phyloP scores from a whole-genome alignment of 441 rosid genomes.

The Oxalis stricta region DNA sequence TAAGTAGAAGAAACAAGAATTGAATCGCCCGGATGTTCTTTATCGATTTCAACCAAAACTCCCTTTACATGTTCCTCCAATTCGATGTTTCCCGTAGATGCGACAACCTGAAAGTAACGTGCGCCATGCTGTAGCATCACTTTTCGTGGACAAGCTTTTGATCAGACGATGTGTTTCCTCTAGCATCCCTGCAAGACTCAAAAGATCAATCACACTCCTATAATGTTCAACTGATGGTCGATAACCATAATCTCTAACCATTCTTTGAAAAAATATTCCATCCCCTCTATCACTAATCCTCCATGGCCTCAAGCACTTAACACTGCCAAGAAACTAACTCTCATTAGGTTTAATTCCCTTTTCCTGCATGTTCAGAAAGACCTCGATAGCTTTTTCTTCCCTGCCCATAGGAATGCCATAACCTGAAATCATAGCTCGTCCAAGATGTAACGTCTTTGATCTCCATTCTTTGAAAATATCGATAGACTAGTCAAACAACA shows the following conservation, averaged over 20 bases:
- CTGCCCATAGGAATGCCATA: slow-evolving; percentile 41
- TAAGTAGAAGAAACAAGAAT: slow-evolving; percentile 39
- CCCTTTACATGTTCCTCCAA: slow-evolving; percentile 25
- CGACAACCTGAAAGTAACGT: slow-evolving; percentile 51
- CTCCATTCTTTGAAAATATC: slow-evolving; percentile 29
- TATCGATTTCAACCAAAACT: slow-evolving; percentile 24
- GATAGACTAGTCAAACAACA: slow-evolving; percentile 36
- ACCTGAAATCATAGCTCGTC: slow-evolving; percentile 54
- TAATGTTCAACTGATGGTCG: slow-evolving; percentile 47
- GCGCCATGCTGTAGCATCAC: slow-evolving; percentile 52
- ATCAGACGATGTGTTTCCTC: slow-evolving; percentile 39
- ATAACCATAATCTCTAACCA: slow-evolving; percentile 31
- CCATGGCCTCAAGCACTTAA: slow-evolving; percentile 59
- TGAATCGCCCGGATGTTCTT: slow-evolving; percentile 37
- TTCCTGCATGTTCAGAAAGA: slow-evolving; percentile 36
- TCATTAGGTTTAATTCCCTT: slow-evolving; percentile 42
- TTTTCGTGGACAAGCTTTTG: slow-evolving; percentile 26
- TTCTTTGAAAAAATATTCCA: slow-evolving; percentile 30
- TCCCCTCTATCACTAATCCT: slow-evolving; percentile 42
- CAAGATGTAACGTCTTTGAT: slow-evolving; percentile 45
- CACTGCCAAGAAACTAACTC: slow-evolving; percentile 47
- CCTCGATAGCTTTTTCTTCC: slow-evolving; percentile 29
- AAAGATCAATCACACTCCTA: slow-evolving; percentile 49
- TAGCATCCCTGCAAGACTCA: slow-evolving; percentile 50
- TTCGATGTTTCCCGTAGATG: slow-evolving; percentile 31